Evolutionary conservation across 768 basidiomycete genomes (phyloP), one percentile per base, ranked within the genome.

Genomic region (Leucogyrophana mollusca): DNA sequence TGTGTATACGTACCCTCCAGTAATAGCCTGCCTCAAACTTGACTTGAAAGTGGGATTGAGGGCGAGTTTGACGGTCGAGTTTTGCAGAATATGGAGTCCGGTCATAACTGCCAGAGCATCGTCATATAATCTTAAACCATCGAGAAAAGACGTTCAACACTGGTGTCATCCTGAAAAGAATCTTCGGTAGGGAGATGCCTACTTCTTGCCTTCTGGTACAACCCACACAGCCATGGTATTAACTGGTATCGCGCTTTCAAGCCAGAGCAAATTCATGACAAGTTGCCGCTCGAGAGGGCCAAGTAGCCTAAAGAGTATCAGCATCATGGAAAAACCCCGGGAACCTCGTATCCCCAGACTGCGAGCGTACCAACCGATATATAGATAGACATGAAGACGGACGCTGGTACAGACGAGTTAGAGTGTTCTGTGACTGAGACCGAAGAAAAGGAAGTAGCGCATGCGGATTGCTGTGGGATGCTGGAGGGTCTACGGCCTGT

Each of bases 371-470:
- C 52, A 50, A 90, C 88, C 93, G 82, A 67, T 93, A 93, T 65
- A 96, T 84, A 20, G 90, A 85, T 42, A 96, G 78, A 67, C 92
- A 93, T 70, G 88, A 86, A 3, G 91, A 92, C 8, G 94, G 91
- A 14, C 81, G 77, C 57, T 86, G 81, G 60, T 94, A 96, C 40
- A 96, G 72, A 20, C 91, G 79, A 16, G 80, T 83, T 41, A 94
- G 66, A 9, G 85, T 82, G 48, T 76, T 83, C 62, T 90, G 87
- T 0, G 88, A 85, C 58, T 93, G 89, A 0, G 82, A 77, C 49
- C 88, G 84, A 21, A 95, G 72, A 68, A 93, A 94, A 0, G 87
- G 82, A 20, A 92, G 70, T 16, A 92, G 65, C 2, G 82, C 72
- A 58, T 90, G 87, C n/a, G 82, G 73, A 25, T 61, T 65, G 56